Base-by-base conservation (phyloP, 2,329 filamentous ascomycete genomes). In the Catunica adiposa region DNA sequence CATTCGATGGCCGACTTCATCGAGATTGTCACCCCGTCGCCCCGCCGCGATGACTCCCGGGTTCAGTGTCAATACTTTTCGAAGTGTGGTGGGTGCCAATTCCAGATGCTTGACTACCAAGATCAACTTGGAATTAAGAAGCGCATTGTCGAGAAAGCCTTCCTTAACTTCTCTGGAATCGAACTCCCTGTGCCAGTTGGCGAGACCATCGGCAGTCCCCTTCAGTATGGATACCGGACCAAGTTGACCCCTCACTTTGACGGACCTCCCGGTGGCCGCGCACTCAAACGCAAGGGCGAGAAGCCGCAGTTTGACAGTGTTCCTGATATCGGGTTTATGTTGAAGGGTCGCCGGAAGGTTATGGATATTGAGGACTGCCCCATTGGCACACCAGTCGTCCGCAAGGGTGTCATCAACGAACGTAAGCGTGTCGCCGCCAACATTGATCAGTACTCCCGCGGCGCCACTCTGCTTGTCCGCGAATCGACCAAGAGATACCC, bases 241-340 rank as follows among this genome's bases (percentile, higher is more conserved):
- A 98, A 98, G 70, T 76, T 98, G 61, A 98, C 92, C 17, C 92
- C 92, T 26, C 92, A 98, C 69, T 98, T 97, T 65, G 85, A 94
- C 65, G 85, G 80, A 0, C 86, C 89, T 1, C 79, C 80, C 3
- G 75, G 72, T 40, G 70, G 63, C 65, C 68, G 77, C 58, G 66
- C 64, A 59, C 68, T 77, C 63, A 68, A 66, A 64, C 73, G 77
- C 58, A 71, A 73, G 58, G 73, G 75, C 57, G 70, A 69, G 54
- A 63, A 65, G 61, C 59, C 65, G 8, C 61, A 67, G 3, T 84
- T 86, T 62, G 69, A 75, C 14, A 73, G 76, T 56, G 75, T 85
- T 2, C 92, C 92, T 0, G 77, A 84, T 1, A 87, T 97, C 62
- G 92, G 92, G 7, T 98, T 94, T 70, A 92, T 88, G 76, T 75